Evolutionary conservation across 345 rosid species (phyloP), one percentile per base, ranked within the genome.

Genomic region (Cochlearia excelsa): DNA sequence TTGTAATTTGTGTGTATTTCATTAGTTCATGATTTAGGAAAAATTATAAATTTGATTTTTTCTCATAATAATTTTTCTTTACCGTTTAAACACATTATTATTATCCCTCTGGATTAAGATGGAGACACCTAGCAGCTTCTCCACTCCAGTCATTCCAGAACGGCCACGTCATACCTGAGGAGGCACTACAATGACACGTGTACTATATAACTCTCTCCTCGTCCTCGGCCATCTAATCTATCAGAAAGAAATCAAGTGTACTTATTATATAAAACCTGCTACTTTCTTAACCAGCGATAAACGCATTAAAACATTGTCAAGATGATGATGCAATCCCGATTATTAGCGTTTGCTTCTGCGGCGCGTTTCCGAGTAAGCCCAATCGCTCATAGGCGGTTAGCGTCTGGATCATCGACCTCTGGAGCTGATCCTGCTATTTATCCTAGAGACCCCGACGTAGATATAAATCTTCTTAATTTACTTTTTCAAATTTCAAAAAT

Each of bases 351-450:
- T 34, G 5, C 67, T 3, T 75, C 79, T 7, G 35, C 44, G 9
- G 41, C 65, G 2, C 69, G 69, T 44, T 57, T 43, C 4, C 55
- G 63, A 7, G 59, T 57, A 1, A 66, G 4, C 46, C 45, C 35
- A 26, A 28, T 55, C 31, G 45, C 35, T 35, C 67, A 66, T 44
- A 57, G 55, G 9, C 66, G 68, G 11, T 61, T 72, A n/a, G 75
- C 76, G 11, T 42, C 69, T 1, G 69, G 68, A 28, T 16, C 75
- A 7, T 46, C 72, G 1, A 69, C 73, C 47, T 39, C 69, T 5
- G 81, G 86, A 0, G 83, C 77, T 23, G 82, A 74, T 38, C 82
- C 86, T 5, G 72, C 76, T 4, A 63, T 77, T 11, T 80, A 61
- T 65, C 60, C 79, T 0, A 77, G 69, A 16, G 75, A 79, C 39